These are phyloP conservation scores for Rhodotorula paludigena DNA, from an alignment of 768 basidiomycete genomes.

Conservation along the genomic window DNA sequence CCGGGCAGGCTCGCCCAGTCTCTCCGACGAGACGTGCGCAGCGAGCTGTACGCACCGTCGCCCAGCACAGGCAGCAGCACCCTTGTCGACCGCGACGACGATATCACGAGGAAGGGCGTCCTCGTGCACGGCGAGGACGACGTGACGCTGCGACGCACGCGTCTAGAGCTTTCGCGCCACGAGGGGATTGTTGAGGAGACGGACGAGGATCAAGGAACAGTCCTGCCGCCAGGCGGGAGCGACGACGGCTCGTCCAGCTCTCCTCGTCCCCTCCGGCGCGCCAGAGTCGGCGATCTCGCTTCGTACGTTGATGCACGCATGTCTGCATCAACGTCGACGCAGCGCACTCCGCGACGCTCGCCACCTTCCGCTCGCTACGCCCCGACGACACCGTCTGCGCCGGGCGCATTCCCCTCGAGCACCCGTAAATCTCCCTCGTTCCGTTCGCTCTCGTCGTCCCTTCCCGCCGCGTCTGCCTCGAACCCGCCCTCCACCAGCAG, in stretches of 20 bases:
- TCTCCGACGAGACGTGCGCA: neutral
- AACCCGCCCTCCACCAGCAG: neutral
- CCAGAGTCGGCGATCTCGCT: conserved; percentile 19
- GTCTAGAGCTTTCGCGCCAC: neutral
- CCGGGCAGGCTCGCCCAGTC: neutral
- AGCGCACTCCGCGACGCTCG: neutral
- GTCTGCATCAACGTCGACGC: neutral
- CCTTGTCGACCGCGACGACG: conserved; percentile 31
- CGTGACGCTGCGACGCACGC: neutral
- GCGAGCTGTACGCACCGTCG: conserved; percentile 16
- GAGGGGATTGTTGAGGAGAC: conserved; percentile 1
- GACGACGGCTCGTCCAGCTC: conserved; percentile 29
- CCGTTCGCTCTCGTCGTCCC: neutral
- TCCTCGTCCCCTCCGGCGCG: conserved; percentile 19
- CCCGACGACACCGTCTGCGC: conserved; percentile 20
- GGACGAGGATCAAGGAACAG: neutral
- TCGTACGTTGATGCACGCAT: conserved; percentile 25
- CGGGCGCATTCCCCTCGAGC: conserved; percentile 25
- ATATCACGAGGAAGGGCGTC: neutral
- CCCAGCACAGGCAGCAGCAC: conserved; percentile 35
- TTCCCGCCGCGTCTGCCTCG: neutral
- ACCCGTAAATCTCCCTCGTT: conserved; percentile 15
- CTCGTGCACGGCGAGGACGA: neutral
- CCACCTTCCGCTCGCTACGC: neutral
- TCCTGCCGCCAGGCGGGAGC: neutral